phyloP scores from a whole-genome alignment of 257 asterid genomes.

The Plantago elongata region DNA sequence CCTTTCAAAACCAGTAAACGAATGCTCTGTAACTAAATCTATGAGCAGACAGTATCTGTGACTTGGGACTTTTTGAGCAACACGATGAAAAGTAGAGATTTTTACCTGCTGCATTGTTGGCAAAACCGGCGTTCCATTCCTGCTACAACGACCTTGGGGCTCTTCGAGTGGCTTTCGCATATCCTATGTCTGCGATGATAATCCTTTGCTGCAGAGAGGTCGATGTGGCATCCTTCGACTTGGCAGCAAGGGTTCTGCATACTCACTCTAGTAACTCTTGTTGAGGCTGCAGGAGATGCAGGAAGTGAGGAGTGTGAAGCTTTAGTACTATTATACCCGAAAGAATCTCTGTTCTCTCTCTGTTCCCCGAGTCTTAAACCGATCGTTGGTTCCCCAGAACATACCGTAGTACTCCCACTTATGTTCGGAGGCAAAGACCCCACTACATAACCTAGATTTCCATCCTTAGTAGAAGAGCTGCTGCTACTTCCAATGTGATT shows the following conservation, averaged over 20 bases:
- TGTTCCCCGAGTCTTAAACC: constrained; percentile 35
- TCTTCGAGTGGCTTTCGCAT: constrained; percentile 63
- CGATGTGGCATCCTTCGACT: constrained; percentile 71
- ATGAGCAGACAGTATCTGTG: neutral
- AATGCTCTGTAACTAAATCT: neutral
- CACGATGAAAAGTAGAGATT: neutral
- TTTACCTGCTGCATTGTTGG: constrained; percentile 85
- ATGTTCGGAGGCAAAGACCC: constrained; percentile 12
- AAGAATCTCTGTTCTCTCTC: constrained; percentile 16
- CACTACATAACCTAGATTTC: neutral
- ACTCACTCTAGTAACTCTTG: constrained; percentile 34
- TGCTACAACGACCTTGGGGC: constrained; percentile 51
- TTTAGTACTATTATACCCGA: neutral
- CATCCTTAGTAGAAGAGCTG: constrained; percentile 7
- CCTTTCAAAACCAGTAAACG: constrained; percentile 31
- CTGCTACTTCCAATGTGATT: constrained; percentile 3
- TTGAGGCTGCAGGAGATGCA: constrained; percentile 14
- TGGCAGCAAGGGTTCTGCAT: constrained; percentile 61
- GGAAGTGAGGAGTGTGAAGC: constrained; percentile 16
- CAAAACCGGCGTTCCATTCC: constrained; percentile 71
- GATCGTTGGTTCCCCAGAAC: constrained; percentile 22
- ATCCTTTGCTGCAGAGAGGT: constrained; percentile 53
- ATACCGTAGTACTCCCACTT: constrained; percentile 15
- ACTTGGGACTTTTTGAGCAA: neutral
- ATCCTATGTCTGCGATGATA: constrained; percentile 67